Evolutionary conservation across 2,329 filamentous ascomycete species (phyloP), one percentile per base, ranked within the genome.

Genomic region (Paecilomyces sp.): DNA sequence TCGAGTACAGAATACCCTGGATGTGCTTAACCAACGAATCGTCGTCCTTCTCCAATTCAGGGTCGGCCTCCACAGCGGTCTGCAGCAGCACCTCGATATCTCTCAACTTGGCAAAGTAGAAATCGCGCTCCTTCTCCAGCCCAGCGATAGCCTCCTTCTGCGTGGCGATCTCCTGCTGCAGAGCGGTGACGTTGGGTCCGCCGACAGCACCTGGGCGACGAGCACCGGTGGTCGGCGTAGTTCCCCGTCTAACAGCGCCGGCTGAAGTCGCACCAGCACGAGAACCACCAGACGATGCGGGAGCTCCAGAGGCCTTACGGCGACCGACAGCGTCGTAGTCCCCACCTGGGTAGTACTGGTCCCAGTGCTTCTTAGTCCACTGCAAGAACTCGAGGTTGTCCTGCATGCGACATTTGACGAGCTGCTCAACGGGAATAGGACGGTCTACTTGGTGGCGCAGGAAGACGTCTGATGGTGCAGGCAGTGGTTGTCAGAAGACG

Each of bases 361-460:
- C 94, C 94, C 94, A 99, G 81, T 92, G 97, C 68, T 85, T 83
- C 85, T 99, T 99, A 61, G 88, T 88, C 89, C 92, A 99, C 80
- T 99, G 94, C 62, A 99, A 83, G 76, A 99, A 99, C 74, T 97
- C 94, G 69, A 99, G 89, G 81, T 99, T 99, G 78, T 99, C 94
- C 83, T 99, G 94, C 93, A 99, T 99, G 83, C 96, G 97, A 83
- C 94, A 99, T 78, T 97, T 99, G 70, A 94, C 86, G 61, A 99
- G 87, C 60, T 84, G 82, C 76, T 96, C 87, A 74, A 97, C 91
- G 61, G 91, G 91, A 68, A 99, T 88, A 30, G 89, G 88, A 74
- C 92, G 92, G 70, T 97, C 92, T 80, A 99, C 84, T 65, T 87
- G 82, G 79, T 97, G 92, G 76, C 89, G 90, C 63, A 87, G 83